A percentile compares a stretch with the other conserved stretches of the same genome.
Evolutionary conservation across 192 early-diverging fungal species (phyloP).

Genomic region (Backusella westeae): DNA sequence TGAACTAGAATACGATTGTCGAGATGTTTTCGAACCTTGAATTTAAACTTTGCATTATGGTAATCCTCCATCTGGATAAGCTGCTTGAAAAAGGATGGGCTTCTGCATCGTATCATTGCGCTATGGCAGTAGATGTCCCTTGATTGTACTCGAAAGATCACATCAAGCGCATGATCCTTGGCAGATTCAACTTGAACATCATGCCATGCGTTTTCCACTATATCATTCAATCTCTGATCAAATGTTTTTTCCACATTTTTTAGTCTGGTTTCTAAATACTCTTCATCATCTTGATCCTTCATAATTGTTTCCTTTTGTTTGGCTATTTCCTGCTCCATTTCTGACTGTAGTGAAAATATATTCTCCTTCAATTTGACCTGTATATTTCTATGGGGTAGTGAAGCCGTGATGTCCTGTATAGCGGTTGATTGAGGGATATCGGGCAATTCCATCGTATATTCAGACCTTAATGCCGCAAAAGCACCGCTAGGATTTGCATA

Average conservation of each 20-base stretch:
- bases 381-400: neutral
- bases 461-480: slow-evolving; percentile 61
- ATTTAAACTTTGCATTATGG: neutral
- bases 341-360: neutral
- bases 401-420: neutral
- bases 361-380: neutral
- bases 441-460: slow-evolving; percentile 20
- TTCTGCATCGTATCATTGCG: slow-evolving; percentile 44
- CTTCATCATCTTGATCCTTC: neutral
- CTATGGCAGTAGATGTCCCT: slow-evolving; percentile 44
- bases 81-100: slow-evolving; percentile 30
- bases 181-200: neutral
- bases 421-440: neutral
- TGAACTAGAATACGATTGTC: slow-evolving; percentile 7
- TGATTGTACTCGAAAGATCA: slow-evolving; percentile 42
- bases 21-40: neutral
- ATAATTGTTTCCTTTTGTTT: neutral
- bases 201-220: slow-evolving; percentile 14
- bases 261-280: neutral
- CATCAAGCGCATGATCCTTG: slow-evolving; percentile 39
- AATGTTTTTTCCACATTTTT: neutral
- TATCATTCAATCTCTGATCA: neutral
- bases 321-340: slow-evolving; percentile 14
- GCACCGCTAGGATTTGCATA: slow-evolving; percentile 59
- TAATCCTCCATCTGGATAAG: slow-evolving; percentile 15